These are phyloP conservation scores for Nyctanthes arbortristis DNA, from an alignment of 257 asterid species.

Conservation along the genomic window DNA sequence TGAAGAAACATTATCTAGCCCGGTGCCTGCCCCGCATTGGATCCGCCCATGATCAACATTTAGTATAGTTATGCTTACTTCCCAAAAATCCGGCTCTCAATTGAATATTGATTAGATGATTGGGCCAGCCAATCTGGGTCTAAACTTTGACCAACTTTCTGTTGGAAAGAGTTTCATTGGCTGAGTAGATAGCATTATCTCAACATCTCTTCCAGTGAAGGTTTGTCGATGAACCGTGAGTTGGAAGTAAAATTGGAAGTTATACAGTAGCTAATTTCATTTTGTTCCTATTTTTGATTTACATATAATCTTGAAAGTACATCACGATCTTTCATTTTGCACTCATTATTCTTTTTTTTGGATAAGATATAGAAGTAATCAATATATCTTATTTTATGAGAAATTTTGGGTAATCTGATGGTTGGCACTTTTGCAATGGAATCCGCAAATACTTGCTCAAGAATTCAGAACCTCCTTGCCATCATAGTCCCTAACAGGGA, in stretches of 20 bases:
- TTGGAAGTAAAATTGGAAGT: background rate
- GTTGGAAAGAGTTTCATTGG: background rate
- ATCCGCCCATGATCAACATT: no score
- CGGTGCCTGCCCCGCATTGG: no score
- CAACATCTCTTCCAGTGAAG: background rate
- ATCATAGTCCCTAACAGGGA: no score
- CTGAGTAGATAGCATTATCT: background rate
- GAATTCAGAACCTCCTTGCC: no score
- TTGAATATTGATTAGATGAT: background rate
- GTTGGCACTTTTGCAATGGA: background rate
- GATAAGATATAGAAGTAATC: background rate
- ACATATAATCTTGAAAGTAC: background rate
- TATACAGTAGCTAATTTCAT: background rate
- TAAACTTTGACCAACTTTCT: no score
- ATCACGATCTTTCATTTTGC: background rate
- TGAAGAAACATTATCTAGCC: no score
- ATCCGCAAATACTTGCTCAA: no score
- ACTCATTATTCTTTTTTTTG: background rate
- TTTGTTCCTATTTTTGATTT: background rate
- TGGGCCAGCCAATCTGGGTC: background rate
- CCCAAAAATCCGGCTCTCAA: no score
- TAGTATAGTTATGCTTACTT: no score
- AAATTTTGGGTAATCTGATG: background rate
- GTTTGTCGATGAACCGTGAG: background rate
- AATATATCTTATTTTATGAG: background rate